These are phyloP conservation scores for Orychophragmus violaceus DNA, from an alignment of 345 rosid genomes.

Conservation along the genomic window DNA sequence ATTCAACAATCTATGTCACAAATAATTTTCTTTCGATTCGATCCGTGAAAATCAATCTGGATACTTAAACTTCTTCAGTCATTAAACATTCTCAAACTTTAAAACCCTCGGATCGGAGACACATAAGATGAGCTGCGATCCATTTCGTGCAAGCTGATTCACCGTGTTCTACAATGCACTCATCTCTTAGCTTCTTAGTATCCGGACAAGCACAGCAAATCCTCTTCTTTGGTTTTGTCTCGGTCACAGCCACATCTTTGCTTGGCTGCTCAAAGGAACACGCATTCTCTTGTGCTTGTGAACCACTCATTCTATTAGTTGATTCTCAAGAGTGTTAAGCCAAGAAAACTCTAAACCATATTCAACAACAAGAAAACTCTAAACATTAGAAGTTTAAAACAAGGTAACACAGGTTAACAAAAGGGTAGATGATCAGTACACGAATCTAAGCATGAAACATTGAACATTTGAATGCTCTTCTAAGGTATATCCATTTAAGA, in stretches of 20 bases:
- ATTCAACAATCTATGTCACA: slow-evolving; percentile 13
- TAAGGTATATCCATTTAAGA: neutral
- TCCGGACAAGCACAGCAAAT: slow-evolving; percentile 95
- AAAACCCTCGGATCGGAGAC: slow-evolving; percentile 84
- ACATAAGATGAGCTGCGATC: slow-evolving; percentile 78
- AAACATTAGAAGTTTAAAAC: no score
- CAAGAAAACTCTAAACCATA: neutral
- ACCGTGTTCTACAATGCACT: slow-evolving; percentile 77
- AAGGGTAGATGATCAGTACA: no score
- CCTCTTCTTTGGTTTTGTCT: slow-evolving; percentile 77
- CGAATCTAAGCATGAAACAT: neutral
- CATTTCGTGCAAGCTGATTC: slow-evolving; percentile 81
- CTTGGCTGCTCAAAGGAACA: slow-evolving; percentile 39
- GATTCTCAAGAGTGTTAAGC: neutral
- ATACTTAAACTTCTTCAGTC: no score
- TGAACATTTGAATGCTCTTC: neutral
- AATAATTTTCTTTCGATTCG: neutral
- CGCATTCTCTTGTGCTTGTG: slow-evolving; percentile 35
- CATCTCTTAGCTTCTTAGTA: slow-evolving; percentile 84
- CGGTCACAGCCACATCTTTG: slow-evolving; percentile 33
- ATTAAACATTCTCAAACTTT: slow-evolving; percentile 44
- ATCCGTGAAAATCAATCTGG: no score
- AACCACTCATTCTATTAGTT: slow-evolving; percentile 55
- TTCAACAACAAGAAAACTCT: no score
- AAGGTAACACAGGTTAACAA: neutral